These are phyloP conservation scores for Paramecium tetraurelia DNA, from an alignment of 73 alveolate species.

Conservation along the genomic window DNA sequence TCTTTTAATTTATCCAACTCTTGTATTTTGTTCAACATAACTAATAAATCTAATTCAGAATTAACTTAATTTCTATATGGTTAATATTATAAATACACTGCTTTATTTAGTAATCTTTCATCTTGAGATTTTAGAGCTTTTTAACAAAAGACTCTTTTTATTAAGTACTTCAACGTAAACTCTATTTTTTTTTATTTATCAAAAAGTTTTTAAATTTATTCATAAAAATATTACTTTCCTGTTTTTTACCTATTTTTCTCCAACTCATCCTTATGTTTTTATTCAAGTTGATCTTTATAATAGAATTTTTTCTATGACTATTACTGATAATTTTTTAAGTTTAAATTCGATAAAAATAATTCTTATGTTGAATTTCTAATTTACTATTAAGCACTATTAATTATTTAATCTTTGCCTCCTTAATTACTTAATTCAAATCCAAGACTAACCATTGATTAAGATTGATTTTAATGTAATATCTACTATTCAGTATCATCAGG, in stretches of 20 bases:
- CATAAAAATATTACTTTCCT: background rate
- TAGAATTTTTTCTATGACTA: background rate
- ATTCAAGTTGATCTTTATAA: background rate
- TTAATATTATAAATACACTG: background rate
- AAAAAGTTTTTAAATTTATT: background rate
- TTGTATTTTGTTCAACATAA: background rate
- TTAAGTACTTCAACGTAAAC: background rate
- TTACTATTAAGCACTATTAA: background rate
- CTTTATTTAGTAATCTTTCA: background rate
- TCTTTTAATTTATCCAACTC: conserved; percentile 19
- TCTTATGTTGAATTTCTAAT: background rate
- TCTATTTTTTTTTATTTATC: background rate
- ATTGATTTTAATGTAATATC: background rate
- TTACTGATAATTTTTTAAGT: background rate
- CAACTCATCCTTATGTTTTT: background rate
- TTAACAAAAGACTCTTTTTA: background rate
- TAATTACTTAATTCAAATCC: background rate
- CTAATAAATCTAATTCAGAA: background rate
- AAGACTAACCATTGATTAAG: background rate
- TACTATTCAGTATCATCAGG: background rate
- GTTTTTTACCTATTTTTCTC: background rate
- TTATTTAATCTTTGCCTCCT: background rate
- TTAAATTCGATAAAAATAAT: background rate
- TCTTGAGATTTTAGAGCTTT: background rate
- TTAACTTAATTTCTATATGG: background rate